Base-by-base conservation (phyloP, 148 eudicot species). In the Chenopodium suecicum region DNA sequence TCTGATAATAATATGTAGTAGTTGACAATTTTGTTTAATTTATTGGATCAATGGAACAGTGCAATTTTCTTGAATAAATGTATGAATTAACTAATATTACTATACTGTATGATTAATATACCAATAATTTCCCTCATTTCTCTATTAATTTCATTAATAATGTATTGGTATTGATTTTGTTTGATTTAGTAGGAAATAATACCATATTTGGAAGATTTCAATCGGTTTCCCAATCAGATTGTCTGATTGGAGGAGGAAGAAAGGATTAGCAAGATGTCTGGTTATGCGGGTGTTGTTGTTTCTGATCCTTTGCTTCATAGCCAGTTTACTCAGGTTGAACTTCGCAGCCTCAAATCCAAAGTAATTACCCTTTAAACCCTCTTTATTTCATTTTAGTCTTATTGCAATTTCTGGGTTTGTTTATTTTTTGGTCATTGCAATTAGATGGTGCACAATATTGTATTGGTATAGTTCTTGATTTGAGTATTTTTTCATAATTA, bases 311-410 rank as follows among this genome's bases (percentile, higher is more conserved):
- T 80, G 58, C 87, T 85, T 68, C 87, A 85, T 4, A 81, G 79
- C 47, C 87, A 85, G 76, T 85, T 85, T 74, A 85, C 87, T n/a
- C 87, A 85, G 81, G 87, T 85, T 31, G 87, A 85, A 85, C 87
- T 85, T 68, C 87, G 87, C 23, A 81, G 73, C 78, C 81, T 85
- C 29, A 85, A 81, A 56, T 56, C 84, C 37, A 81, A 81, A 78
- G 87, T 85, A 67, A 81, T 17, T 66, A 17, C 68, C 10, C 58
- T 85, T 11, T 69, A 34, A 44, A 47, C 56, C 60, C 54, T 54
- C 17, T 69, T 77, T 44, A n/a, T 72, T 20, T 5, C 60, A 13
- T 16, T 52, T 48, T 58, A 27, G 13, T 23, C 37, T 71, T 19
- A 3, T 70, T 47, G 22, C 9, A 27, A 27, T 23, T 74, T 50